Conservation (phyloP, 106 monocot species). For the Dioscorea alata region DNA sequence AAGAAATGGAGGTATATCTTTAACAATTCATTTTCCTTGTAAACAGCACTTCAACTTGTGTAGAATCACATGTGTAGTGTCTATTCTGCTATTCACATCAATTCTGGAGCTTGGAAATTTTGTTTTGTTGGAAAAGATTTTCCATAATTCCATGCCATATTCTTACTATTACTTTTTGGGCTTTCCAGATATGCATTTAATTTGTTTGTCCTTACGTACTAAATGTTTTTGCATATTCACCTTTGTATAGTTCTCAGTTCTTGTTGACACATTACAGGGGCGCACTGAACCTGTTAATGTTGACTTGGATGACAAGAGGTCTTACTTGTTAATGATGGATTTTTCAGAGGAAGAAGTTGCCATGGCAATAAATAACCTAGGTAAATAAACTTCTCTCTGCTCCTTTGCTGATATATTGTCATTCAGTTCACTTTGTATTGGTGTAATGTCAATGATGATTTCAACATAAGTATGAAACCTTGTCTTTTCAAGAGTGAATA, state of each 20-base stretch:
- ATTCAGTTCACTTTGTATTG: no score
- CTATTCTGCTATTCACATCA: not conserved
- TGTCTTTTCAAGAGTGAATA: no score
- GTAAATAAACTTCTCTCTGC: constrained; percentile 25
- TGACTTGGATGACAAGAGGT: constrained; percentile 30
- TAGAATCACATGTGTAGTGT: not conserved
- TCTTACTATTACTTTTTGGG: not conserved
- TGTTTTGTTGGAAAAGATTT: not conserved
- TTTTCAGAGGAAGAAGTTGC: constrained; percentile 56
- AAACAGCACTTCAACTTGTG: not conserved
- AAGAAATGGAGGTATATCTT: constrained; percentile 30
- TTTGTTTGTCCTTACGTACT: not conserved
- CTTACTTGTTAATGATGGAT: constrained; percentile 51
- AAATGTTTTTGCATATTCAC: not conserved
- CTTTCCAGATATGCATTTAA: constrained; percentile 1
- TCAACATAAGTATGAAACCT: no score
- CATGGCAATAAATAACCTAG: constrained; percentile 44
- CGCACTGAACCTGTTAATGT: constrained; percentile 7
- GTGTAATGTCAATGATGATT: no score
- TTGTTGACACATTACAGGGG: constrained; percentile 8
- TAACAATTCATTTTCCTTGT: not conserved
- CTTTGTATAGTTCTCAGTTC: not conserved
- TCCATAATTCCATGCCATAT: not conserved
- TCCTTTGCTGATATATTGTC: not conserved
- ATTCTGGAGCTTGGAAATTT: no score